Evolutionary conservation across 495 filamentous ascomycete species (phyloP), one percentile per base, ranked within the genome.

Genomic region (Xylaria sp.): DNA sequence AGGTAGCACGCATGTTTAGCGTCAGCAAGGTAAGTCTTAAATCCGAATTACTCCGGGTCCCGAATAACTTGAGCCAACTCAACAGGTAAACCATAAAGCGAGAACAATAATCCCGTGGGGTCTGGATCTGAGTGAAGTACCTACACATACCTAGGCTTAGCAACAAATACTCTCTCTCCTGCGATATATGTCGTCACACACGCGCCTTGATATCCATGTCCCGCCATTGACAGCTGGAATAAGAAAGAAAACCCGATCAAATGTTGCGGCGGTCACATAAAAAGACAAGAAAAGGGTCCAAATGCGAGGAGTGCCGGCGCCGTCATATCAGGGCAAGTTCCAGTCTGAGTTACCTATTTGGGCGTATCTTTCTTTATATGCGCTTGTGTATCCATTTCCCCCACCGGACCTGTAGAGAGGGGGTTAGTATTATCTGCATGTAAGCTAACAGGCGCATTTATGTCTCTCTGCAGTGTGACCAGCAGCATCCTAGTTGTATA

Each of bases 321-420:
- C 67, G 67, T 48, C 66, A 68, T 46, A 68, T 68, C 19, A 68
- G 66, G 52, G 66, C 66, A 68, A 68, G 66, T 68, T 68, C 37
- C 35, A 40, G 19, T 37, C 57, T 40, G 19, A 40, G 33, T 59
- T 37, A n/a, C n/a, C n/a, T n/a, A n/a, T 21, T 21, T 37, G 17
- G 31, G 9, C n/a, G 37, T 59, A 35, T 11, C 14, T n/a, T 46
- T 21, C 6, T 37, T 59, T 21, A n/a, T 35, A 59, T 37, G 4
- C 14, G 50, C 53, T 14, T 17, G 12, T 53, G 14, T 29, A 53
- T 15, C 50, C 50, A 53, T 33, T 35, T 11, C 12, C 19, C 12
- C 53, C 26, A 2, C 33, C 29, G 26, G 26, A 19, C 15, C 33
- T 5, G 17, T 57, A 29, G n/a, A n/a, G n/a, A n/a, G n/a, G 17